Percentiles rank a stretch among this genome's conserved stretches.
phyloP scores from a whole-genome alignment of 352 stramenopile species.

The Phytophthora crassamura region DNA sequence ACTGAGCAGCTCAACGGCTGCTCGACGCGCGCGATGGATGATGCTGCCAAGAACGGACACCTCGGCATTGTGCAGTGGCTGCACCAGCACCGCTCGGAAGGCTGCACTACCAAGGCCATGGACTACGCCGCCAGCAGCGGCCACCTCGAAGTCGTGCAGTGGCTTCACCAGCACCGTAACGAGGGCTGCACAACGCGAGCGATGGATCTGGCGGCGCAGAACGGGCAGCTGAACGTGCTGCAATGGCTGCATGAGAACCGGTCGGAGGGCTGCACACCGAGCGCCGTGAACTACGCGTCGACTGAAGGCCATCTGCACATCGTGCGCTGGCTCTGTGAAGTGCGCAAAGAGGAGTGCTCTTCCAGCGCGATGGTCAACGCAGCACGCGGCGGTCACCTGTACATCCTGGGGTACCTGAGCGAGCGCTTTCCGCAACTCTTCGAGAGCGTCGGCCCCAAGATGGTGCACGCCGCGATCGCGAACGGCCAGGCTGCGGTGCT shows the following conservation, averaged over 20 bases:
- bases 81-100: slow-evolving; percentile 58
- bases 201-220: slow-evolving; percentile 74
- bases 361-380: slow-evolving; percentile 62
- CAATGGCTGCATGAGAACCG: slow-evolving; percentile 77
- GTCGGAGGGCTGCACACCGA: slow-evolving; percentile 67
- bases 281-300: slow-evolving; percentile 72
- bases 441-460: slow-evolving; percentile 59
- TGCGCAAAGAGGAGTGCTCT: slow-evolving; percentile 59
- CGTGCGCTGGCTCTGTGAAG: slow-evolving; percentile 63
- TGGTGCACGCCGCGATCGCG: slow-evolving; percentile 69
- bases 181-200: slow-evolving; percentile 61
- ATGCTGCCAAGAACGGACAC: slow-evolving; percentile 66
- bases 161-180: slow-evolving; percentile 52
- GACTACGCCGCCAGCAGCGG: slow-evolving; percentile 65
- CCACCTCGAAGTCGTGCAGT: slow-evolving; percentile 64
- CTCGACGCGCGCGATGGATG: slow-evolving; percentile 64
- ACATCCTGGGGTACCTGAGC: slow-evolving; percentile 65
- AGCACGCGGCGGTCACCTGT: slow-evolving; percentile 61
- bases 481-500: slow-evolving; percentile 64
- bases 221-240: slow-evolving; percentile 62
- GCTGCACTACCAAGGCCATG: slow-evolving; percentile 71
- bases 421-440: slow-evolving; percentile 54
- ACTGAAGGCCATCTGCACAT: slow-evolving; percentile 58
- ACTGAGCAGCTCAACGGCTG: slow-evolving; percentile 54
- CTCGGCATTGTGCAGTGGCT: slow-evolving; percentile 65